Base-by-base conservation (phyloP, 768 basidiomycete genomes). In the Phaeotremella skinneri region DNA sequence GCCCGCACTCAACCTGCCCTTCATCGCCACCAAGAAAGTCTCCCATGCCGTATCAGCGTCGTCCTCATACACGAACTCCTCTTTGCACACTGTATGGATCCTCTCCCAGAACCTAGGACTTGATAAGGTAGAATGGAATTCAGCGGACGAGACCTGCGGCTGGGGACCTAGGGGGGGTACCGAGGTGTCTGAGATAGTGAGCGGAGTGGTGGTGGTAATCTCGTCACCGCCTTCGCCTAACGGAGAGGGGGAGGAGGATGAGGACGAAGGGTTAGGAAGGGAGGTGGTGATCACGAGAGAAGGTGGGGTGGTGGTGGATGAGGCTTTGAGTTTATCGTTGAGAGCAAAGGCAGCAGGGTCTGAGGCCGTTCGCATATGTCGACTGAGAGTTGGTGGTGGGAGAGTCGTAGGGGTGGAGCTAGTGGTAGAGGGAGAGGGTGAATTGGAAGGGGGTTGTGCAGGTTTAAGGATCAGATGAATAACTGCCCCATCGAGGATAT, bases 381-480 rank as follows among this genome's bases (percentile, higher is more conserved):
- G 7, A 20, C 13, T 13, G 6, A 21, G 9, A 6, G 21, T 7
- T 45, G 43, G 67, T 59, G 63, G 68, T 62, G 62, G 63, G 23
- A 56, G 70, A 45, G 13, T 9, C 20, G 43, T 14, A 32, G 64
- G 64, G 50, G 30, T 37, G n/a, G 9, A 34, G 49, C 26, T 51
- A 25, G 58, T 47, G n/a, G 62, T 60, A 42, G 63, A 31, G 9
- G 69, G 21, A 17, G 72, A 31, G 65, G 80, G 49, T 54, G 76
- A 67, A 61, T 79, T 78, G 23, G 82, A 66, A 20, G 85, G 84
- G 32, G 84, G 80, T 58, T 83, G 81, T 25, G 87, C 85, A 2
- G 90, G 82, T 72, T 93, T 94, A 75, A 92, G 78, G 81, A 92
- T 87, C 45, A 99, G 80, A 76, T 87, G 94, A 68, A 98, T 80